phyloP scores from a whole-genome alignment of 2,329 filamentous ascomycete genomes.

The Xylariaceae sp. region DNA sequence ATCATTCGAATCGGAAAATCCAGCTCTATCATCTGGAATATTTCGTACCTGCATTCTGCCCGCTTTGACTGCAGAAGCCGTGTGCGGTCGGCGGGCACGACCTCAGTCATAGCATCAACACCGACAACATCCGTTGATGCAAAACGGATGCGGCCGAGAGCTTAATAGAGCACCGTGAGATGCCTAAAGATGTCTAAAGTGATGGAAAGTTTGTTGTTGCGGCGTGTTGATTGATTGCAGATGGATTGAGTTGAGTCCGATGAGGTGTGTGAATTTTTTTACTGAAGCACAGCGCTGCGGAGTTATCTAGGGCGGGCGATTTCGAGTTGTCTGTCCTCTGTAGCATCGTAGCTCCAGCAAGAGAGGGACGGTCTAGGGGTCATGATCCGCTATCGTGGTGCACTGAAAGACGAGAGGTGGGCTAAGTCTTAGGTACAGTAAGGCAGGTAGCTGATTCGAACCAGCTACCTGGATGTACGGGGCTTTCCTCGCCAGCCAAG shows the following conservation, averaged over 20 bases:
- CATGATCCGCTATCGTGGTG: slow-evolving; percentile 8
- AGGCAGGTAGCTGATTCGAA: background rate
- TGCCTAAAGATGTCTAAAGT: slow-evolving; percentile 26
- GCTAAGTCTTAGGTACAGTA: background rate
- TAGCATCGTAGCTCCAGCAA: slow-evolving; percentile 5
- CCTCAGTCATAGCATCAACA: slow-evolving; percentile 67
- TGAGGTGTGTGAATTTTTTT: slow-evolving; percentile 24
- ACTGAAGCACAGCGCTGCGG: slow-evolving; percentile 16
- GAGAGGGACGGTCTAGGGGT: slow-evolving; percentile 12
- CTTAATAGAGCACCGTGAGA: slow-evolving; percentile 35
- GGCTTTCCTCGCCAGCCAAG: no score
- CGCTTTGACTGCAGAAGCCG: slow-evolving; percentile 62
- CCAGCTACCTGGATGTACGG: background rate
- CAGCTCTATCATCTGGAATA: slow-evolving; percentile 40
- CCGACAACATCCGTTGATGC: slow-evolving; percentile 61
- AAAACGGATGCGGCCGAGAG: slow-evolving; percentile 50
- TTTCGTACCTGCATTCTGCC: slow-evolving; percentile 55
- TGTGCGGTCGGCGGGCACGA: slow-evolving; percentile 60
- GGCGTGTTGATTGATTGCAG: slow-evolving; percentile 32
- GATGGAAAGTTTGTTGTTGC: slow-evolving; percentile 37
- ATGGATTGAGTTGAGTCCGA: slow-evolving; percentile 18
- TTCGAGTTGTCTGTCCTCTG: slow-evolving; percentile 14
- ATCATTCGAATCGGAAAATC: slow-evolving; percentile 47
- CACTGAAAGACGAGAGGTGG: slow-evolving; percentile 7
- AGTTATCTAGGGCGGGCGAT: slow-evolving; percentile 12